These are phyloP conservation scores for Plasmodium fragile DNA, from an alignment of 169 alveolate species.

Conservation along the genomic window DNA sequence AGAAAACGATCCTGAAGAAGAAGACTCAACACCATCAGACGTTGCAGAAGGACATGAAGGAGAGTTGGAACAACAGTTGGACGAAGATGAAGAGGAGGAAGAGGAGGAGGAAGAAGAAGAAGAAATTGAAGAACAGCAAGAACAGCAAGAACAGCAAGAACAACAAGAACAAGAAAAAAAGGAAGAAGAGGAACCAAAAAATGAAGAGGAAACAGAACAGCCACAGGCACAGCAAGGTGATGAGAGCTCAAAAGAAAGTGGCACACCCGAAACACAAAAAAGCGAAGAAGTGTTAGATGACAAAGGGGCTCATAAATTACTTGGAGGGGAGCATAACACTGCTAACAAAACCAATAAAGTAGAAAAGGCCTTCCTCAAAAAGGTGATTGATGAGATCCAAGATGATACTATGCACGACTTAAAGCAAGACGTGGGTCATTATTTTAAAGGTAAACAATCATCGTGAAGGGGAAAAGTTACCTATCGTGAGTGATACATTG, in stretches of 20 bases:
- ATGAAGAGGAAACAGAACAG: neutral
- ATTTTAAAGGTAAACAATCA: neutral
- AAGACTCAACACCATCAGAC: too few species aligned
- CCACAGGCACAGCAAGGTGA: neutral
- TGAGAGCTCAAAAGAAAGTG: neutral
- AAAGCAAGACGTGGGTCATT: neutral
- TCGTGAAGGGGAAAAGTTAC: neutral
- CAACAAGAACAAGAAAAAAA: neutral
- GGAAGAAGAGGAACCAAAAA: neutral
- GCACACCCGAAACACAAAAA: neutral
- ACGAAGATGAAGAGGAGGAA: too few species aligned
- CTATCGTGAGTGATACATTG: neutral
- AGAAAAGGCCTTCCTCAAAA: neutral
- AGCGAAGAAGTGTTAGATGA: neutral
- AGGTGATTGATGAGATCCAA: neutral
- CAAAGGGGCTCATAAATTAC: neutral
- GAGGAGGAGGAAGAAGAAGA: neutral
- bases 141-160: neutral
- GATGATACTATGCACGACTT: neutral
- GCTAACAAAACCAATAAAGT: neutral
- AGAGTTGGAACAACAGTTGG: too few species aligned
- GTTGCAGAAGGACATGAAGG: too few species aligned
- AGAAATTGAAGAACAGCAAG: neutral
- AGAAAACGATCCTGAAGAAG: too few species aligned
- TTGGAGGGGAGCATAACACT: neutral